Base-by-base conservation (phyloP, 257 asterid species). In the Solanum sejunctum region DNA sequence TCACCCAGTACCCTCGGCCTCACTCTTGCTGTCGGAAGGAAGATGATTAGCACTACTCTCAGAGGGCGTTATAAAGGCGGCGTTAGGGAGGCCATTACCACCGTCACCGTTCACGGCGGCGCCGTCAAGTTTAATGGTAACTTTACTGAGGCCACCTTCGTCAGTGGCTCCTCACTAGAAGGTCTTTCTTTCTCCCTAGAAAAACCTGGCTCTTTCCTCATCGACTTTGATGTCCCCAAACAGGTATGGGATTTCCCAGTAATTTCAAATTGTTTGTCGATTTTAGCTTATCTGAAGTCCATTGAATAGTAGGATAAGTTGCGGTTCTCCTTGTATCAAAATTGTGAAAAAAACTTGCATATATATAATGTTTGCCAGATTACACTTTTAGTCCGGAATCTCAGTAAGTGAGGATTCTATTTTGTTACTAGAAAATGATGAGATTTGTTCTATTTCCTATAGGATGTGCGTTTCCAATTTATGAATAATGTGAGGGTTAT, bases 381-480 rank as follows among this genome's bases (percentile, higher is more conserved):
- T 71, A 10, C 9, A 71, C 55, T 70, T 41, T 41, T 5, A 6
- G 54, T 39, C 17, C 18, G 28, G 16, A 18, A 71, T 41, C 80
- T 71, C 11, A 10, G 11, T 20, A 71, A 43, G 32, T 43, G 80
- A 43, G 18, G 0, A 43, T 72, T 5, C 20, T n/a, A n/a, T 32
- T 20, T 18, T 43, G 1, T 20, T 12, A 21, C 39, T 21, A 75
- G 81, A 75, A 41, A 47, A 43, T 71, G 56, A 71, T 43, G 80
- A 72, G 36, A 70, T 78, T 54, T 10, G 2, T 28, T 41, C 41
- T 45, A 63, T 64, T 18, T 56, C 39, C 13, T 3, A 45, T 72
- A 88, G 91, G 91, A 87, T 81, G 85, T 89, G 69, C 83, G 56
- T 84, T 89, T 89, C 84, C 87, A 89, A 83, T 89, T 89, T 77